Evolutionary conservation across 1,139 yeast genomes (phyloP).

Genomic region (Taphrina populina): DNA sequence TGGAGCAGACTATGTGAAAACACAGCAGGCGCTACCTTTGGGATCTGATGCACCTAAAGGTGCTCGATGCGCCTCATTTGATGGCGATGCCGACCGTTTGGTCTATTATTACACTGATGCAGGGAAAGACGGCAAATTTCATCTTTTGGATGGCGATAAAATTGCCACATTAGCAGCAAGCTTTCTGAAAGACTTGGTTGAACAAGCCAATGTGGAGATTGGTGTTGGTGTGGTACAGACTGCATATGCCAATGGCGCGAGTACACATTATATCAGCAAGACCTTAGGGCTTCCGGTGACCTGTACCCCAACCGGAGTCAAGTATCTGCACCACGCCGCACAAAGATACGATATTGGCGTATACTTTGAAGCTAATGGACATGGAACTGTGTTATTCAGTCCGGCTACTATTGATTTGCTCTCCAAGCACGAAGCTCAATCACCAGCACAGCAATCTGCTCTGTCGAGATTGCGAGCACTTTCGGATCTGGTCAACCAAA

Average conservation of each 20-base stretch:
- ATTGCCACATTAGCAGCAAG: conserved; percentile 80
- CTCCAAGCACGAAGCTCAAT: conserved; percentile 43
- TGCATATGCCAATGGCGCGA: conserved; percentile 94
- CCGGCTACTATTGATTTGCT: conserved; percentile 53
- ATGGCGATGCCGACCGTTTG: conserved; percentile 96
- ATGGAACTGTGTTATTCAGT: conserved; percentile 88
- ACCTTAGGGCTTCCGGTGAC: conserved; percentile 72
- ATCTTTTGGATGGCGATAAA: conserved; percentile 88
- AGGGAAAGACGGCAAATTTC: conserved; percentile 51
- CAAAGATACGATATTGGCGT: conserved; percentile 82
- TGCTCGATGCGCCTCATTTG: conserved; percentile 75
- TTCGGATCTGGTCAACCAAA: conserved; percentile 78
- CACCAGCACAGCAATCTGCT: conserved; percentile 50
- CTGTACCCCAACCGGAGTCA: conserved; percentile 94
- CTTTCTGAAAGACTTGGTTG: conserved; percentile 58
- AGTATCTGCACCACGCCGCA: conserved; percentile 89
- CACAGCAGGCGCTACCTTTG: conserved; percentile 74
- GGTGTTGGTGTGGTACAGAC: conserved; percentile 89
- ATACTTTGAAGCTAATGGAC: conserved; percentile 99
- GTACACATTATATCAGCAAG: conserved; percentile 68
- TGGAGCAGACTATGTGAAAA: conserved; percentile 95
- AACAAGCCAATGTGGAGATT: conserved; percentile 45
- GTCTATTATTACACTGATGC: conserved; percentile 70
- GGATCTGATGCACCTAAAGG: conserved; percentile 50
- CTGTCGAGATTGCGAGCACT: conserved; percentile 57